Conservation (phyloP, 495 filamentous ascomycete species). For the Trichoderma virens region DNA sequence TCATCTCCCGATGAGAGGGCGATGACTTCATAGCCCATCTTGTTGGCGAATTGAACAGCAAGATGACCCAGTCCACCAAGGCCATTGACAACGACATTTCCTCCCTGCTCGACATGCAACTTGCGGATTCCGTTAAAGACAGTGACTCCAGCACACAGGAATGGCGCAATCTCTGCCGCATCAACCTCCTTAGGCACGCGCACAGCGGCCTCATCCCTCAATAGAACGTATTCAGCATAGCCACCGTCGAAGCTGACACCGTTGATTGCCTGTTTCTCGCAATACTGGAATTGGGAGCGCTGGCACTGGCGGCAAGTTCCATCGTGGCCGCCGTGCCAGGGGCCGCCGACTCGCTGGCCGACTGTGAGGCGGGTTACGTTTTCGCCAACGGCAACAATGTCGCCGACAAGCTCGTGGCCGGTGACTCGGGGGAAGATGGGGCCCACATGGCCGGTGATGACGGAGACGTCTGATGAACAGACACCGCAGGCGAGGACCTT, state of each 20-base stretch:
- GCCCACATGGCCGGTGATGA: conserved; percentile 29
- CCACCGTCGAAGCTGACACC: conserved; percentile 46
- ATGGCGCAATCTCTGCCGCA: conserved; percentile 53
- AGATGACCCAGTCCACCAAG: conserved; percentile 64
- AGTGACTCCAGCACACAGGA: conserved; percentile 66
- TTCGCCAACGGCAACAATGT: conserved; percentile 42
- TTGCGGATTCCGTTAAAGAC: conserved; percentile 64
- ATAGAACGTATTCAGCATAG: conserved; percentile 56
- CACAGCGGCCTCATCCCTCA: conserved; percentile 55
- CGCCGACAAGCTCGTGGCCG: conserved; percentile 48
- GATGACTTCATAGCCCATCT: conserved; percentile 57
- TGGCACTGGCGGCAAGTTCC: not conserved
- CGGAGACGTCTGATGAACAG: conserved; percentile 38
- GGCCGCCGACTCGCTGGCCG: conserved; percentile 45
- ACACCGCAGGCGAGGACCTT: conserved; percentile 49
- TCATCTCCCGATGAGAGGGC: conserved; percentile 49
- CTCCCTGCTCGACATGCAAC: conserved; percentile 48
- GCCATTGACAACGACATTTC: conserved; percentile 57
- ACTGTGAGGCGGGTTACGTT: conserved; percentile 35
- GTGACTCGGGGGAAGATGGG: conserved; percentile 42
- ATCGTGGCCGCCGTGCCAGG: conserved; percentile 46
- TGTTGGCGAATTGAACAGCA: conserved; percentile 57
- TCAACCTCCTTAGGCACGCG: conserved; percentile 49
- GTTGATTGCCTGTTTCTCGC: conserved; percentile 28
- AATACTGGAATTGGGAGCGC: not conserved